phyloP scores from a whole-genome alignment of 305 asterid genomes.

The Ilex paraguariensis region DNA sequence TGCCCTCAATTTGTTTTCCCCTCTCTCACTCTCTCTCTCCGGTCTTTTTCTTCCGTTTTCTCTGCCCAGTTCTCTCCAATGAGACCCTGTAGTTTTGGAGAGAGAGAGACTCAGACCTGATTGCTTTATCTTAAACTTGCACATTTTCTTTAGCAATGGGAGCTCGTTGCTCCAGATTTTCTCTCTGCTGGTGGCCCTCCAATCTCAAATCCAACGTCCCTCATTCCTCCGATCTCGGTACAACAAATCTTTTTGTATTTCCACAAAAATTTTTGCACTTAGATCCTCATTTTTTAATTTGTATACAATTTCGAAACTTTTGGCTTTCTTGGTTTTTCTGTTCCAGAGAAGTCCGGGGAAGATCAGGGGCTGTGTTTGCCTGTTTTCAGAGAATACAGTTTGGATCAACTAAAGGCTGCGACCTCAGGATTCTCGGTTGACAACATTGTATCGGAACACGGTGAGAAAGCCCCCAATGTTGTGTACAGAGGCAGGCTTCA shows the following conservation, averaged over 20 bases:
- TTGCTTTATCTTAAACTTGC: neutral
- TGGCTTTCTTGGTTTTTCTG: neutral
- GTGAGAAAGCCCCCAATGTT: conserved; percentile 40
- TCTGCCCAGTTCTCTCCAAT: conserved; percentile 5
- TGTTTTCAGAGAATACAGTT: conserved; percentile 31
- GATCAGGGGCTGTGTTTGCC: conserved; percentile 27
- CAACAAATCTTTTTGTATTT: neutral
- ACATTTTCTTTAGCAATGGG: conserved; percentile 22
- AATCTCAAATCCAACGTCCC: conserved; percentile 32
- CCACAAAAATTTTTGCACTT: neutral
- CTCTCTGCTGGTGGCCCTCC: conserved; percentile 32
- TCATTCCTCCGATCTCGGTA: conserved; percentile 35
- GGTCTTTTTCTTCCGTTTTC: neutral
- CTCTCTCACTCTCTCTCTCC: neutral
- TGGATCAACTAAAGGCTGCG: conserved; percentile 37
- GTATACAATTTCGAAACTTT: conserved; percentile 2
- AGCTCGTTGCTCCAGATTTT: conserved; percentile 41
- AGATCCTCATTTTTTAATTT: neutral
- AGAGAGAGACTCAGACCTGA: conserved; percentile 1
- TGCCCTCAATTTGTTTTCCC: neutral
- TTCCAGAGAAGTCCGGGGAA: conserved; percentile 25
- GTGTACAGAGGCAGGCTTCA: conserved; percentile 42
- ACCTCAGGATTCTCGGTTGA: conserved; percentile 37
- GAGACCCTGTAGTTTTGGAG: neutral
- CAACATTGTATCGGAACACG: conserved; percentile 46